Evolutionary conservation across 78 protist genomes (phyloP).

Genomic region (Capsaspora owczarzaki): DNA sequence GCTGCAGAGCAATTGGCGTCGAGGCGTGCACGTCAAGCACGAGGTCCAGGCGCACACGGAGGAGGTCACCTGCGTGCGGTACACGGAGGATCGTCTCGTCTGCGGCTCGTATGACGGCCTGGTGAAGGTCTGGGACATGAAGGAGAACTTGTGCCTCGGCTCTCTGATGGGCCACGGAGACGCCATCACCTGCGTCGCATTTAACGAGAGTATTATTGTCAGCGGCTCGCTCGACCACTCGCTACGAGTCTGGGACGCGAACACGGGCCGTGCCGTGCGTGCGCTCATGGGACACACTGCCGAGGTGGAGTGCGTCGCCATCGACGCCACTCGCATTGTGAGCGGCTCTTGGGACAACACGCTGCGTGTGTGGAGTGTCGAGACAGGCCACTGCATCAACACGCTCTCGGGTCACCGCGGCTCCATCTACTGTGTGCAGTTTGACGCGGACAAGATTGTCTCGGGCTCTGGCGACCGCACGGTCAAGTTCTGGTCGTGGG

Average conservation of each 20-base stretch:
- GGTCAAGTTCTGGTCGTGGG: conserved; percentile 47
- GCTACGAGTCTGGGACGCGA: no score
- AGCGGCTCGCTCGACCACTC: no score
- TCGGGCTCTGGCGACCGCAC: conserved; percentile 67
- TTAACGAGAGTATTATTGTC: no score
- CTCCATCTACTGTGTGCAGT: conserved; percentile 77
- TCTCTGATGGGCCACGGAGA: no score
- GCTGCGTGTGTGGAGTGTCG: conserved; percentile 9
- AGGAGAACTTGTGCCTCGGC: no score
- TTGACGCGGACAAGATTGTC: conserved; percentile 65
- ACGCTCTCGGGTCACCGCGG: conserved; percentile 64
- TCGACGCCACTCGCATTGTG: conserved; percentile 13
- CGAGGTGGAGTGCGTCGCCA: not conserved
- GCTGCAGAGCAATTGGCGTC: conserved; percentile 8
- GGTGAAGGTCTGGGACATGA: no score
- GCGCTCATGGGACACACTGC: no score
- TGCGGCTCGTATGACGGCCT: no score
- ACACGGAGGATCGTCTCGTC: not conserved
- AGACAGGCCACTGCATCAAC: conserved; percentile 39
- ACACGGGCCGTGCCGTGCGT: no score
- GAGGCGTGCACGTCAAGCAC: not conserved
- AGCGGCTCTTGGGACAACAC: conserved; percentile 10
- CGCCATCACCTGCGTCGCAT: no score
- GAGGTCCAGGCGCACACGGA: not conserved
- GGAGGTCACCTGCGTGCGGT: conserved; percentile 3